These are phyloP conservation scores for Magnaporthales sp. DNA, from an alignment of 2,329 filamentous ascomycete species.

Conservation along the genomic window DNA sequence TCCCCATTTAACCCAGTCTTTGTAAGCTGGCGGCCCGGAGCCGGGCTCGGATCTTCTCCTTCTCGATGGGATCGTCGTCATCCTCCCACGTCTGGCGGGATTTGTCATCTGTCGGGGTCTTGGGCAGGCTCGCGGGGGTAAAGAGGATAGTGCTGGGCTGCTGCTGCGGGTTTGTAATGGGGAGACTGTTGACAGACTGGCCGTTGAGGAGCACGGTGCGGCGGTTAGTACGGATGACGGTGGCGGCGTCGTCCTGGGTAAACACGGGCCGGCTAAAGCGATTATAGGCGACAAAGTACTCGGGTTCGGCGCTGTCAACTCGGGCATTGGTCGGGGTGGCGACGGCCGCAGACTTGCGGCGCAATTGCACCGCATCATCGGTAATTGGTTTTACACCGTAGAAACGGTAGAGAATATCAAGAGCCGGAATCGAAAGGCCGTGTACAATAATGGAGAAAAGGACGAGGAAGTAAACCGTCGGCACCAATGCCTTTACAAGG, in stretches of 20 bases:
- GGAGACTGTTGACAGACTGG: slow-evolving; percentile 11
- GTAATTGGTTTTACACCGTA: slow-evolving; percentile 31
- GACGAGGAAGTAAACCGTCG: slow-evolving; percentile 32
- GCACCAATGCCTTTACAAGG: slow-evolving; percentile 25
- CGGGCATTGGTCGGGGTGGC: slow-evolving; percentile 30
- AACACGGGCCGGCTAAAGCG: slow-evolving; percentile 33
- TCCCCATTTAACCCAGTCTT: slow-evolving; percentile 3
- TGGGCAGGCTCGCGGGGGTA: not conserved
- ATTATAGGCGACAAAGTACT: slow-evolving; percentile 36
- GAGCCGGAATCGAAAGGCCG: slow-evolving; percentile 36
- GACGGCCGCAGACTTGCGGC: slow-evolving; percentile 25
- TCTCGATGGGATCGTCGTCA: slow-evolving; percentile 1
- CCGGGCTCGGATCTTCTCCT: not conserved
- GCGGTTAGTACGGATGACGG: not conserved
- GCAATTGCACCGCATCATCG: slow-evolving; percentile 30
- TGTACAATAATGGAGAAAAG: slow-evolving; percentile 35
- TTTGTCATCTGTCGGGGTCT: not conserved
- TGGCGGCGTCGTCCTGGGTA: not conserved
- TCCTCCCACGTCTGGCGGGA: not conserved
- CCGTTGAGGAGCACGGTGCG: slow-evolving; percentile 4
- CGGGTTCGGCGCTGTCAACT: slow-evolving; percentile 18
- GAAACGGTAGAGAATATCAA: slow-evolving; percentile 28
- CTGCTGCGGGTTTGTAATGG: not conserved
- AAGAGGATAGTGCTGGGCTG: too few relatives aligned
- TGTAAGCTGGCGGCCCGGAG: slow-evolving; percentile 4